These are phyloP conservation scores for Pleurotus cornucopiae DNA, from an alignment of 768 basidiomycete species.

Conservation along the genomic window DNA sequence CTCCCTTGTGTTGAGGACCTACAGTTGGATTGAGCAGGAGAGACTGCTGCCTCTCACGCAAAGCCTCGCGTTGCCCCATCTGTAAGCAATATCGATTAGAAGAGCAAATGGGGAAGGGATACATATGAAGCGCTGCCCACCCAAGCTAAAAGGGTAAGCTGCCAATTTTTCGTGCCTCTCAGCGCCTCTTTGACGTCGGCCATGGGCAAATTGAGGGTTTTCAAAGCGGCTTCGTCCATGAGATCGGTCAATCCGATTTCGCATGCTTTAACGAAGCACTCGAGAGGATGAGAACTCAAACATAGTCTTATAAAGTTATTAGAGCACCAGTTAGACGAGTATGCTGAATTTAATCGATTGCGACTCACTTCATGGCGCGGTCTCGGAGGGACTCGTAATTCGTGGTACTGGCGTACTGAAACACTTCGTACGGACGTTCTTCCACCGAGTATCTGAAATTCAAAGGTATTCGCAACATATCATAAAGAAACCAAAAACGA, in stretches of 20 bases:
- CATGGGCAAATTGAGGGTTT: background rate
- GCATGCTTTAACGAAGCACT: background rate
- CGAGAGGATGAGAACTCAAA: background rate
- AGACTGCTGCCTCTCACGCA: background rate
- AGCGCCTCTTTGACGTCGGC: background rate
- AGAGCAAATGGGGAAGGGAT: background rate
- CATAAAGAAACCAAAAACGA: background rate
- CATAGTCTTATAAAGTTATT: background rate
- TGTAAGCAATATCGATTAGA: background rate
- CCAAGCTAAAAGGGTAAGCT: background rate
- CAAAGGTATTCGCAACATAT: background rate
- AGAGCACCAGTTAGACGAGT: background rate
- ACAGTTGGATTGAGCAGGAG: background rate
- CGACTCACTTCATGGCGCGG: background rate
- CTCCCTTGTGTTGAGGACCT: background rate
- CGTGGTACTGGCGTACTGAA: background rate
- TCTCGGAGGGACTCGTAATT: background rate
- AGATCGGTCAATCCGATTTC: background rate
- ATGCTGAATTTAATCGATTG: no score
- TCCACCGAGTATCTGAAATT: background rate
- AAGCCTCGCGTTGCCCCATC: background rate
- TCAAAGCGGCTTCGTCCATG: background rate
- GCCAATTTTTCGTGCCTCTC: background rate
- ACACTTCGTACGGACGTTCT: background rate
- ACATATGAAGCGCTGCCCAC: background rate